A percentile compares a stretch with the other conserved stretches of the same genome.
Conservation (phyloP, 306 rosid genomes). For the Pachyrhizus erosus region DNA sequence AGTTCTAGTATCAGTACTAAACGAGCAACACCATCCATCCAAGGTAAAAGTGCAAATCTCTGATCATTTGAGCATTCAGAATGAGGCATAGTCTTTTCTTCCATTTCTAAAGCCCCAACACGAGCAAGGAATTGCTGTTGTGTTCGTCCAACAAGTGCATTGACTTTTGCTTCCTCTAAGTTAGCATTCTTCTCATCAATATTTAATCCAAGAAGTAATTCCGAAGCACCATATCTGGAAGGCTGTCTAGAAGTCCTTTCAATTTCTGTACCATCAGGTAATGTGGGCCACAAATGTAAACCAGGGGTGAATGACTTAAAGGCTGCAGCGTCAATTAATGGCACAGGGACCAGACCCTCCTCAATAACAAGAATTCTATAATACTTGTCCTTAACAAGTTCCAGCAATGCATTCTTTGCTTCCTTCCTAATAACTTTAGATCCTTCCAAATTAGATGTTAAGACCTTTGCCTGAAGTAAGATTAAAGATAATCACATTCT, state of each 20-base stretch:
- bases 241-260: constrained; percentile 63
- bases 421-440: constrained; percentile 73
- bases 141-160: constrained; percentile 72
- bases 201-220: constrained; percentile 81
- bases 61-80: constrained; percentile 53
- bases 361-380: constrained; percentile 80
- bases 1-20: constrained; percentile 79
- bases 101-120: constrained; percentile 76
- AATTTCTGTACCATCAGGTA: constrained; percentile 86
- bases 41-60: constrained; percentile 70
- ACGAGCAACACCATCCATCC: constrained; percentile 92
- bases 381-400: constrained; percentile 72
- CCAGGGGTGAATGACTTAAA: constrained; percentile 77
- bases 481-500: constrained; percentile 32
- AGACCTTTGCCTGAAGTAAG: constrained; percentile 66
- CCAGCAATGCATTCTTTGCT: constrained; percentile 85
- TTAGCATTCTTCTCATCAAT: constrained; percentile 56
- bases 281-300: constrained; percentile 66
- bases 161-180: constrained; percentile 76
- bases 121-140: constrained; percentile 88
- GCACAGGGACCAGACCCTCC: constrained; percentile 92
- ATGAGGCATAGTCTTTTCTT: constrained; percentile 49
- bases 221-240: constrained; percentile 84
- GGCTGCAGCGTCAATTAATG: constrained; percentile 77
- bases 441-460: constrained; percentile 56